Percentiles rank a stretch among this genome's conserved stretches.
Conservation (phyloP, 208 protist genomes). For the Leishmania guyanensis region DNA sequence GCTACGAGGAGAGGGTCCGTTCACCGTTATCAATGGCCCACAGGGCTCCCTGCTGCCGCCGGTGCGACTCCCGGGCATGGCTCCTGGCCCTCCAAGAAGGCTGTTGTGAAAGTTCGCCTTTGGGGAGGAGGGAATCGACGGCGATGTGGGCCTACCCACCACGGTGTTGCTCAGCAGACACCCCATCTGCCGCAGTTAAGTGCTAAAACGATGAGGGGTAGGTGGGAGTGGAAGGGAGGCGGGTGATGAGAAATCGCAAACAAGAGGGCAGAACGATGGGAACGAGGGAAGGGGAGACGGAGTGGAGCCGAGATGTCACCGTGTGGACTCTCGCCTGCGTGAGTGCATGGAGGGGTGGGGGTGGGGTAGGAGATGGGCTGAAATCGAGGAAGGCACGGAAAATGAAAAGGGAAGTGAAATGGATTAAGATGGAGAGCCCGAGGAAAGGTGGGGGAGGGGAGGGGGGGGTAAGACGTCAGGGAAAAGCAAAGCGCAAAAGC, state of each 20-base stretch:
- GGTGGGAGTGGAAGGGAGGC: background rate
- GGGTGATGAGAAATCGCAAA: background rate
- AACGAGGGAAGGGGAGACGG: background rate
- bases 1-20: background rate
- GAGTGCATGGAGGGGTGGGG: background rate
- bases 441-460: background rate
- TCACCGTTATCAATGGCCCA: background rate
- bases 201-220: background rate
- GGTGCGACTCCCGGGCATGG: background rate
- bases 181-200: background rate
- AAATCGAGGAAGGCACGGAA: background rate
- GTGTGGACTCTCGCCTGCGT: background rate
- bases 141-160: background rate
- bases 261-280: background rate
- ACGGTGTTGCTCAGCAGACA: background rate
- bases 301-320: background rate
- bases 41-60: background rate
- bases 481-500: too few relatives aligned
- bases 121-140: background rate
- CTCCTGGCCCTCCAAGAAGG: background rate
- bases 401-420: background rate
- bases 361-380: background rate
- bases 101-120: background rate
- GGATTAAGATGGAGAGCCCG: background rate
- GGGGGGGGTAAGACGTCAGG: too few relatives aligned